A percentile compares a stretch with the other conserved stretches of the same genome.
Conservation (phyloP, 1,139 yeast species). For the Saccharomyces hybrid region DNA sequence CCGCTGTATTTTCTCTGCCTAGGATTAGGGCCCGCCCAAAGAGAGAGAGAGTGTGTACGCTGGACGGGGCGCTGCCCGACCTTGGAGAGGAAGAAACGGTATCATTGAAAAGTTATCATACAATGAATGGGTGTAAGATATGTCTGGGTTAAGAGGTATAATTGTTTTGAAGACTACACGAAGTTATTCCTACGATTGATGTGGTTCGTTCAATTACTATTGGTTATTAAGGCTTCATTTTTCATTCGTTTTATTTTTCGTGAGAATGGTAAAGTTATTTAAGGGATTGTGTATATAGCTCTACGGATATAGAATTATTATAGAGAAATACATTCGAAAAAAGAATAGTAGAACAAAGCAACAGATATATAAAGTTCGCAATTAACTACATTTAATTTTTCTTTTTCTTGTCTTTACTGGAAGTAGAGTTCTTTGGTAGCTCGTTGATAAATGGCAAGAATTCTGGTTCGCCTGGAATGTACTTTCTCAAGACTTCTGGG, state of each 20-base stretch:
- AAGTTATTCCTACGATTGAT: neutral
- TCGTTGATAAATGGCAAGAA: conserved; percentile 86
- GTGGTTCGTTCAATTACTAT: neutral
- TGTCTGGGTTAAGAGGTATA: neutral
- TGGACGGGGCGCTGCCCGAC: neutral
- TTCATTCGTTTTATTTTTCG: neutral
- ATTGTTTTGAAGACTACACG: neutral
- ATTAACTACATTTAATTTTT: neutral
- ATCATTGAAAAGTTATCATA: neutral
- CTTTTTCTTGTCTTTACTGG: conserved; percentile 51
- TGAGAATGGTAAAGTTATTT: neutral
- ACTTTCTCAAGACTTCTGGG: conserved; percentile 92
- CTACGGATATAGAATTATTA: neutral
- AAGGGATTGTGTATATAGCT: neutral
- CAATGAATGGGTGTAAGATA: neutral
- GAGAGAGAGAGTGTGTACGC: neutral
- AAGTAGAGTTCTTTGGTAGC: conserved; percentile 89
- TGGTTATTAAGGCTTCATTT: neutral
- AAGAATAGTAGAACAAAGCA: neutral
- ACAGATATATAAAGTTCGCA: neutral
- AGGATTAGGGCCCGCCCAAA: neutral
- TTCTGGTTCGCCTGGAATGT: conserved; percentile 97
- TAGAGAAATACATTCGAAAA: neutral
- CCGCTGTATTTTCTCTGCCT: neutral
- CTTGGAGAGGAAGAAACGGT: neutral